These are phyloP conservation scores for Fraxinus excelsior DNA, from an alignment of 257 asterid species.

Conservation along the genomic window DNA sequence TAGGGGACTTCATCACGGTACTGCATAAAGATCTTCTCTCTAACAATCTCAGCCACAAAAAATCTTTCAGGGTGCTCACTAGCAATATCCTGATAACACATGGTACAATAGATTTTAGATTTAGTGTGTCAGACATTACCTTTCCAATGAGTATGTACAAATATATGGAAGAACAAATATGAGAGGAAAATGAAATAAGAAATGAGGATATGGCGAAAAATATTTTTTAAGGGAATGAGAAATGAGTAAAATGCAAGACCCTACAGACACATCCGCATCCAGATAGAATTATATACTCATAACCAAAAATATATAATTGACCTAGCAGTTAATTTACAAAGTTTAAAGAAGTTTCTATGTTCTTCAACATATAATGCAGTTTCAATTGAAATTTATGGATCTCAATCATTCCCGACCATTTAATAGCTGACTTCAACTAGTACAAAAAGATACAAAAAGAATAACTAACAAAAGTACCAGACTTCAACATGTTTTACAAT, in stretches of 20 bases:
- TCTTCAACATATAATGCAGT: not conserved
- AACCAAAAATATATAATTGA: not conserved
- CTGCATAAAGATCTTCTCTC: slow-evolving; percentile 95
- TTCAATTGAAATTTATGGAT: not conserved
- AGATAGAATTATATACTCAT: not conserved
- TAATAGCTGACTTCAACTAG: not conserved
- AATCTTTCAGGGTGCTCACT: slow-evolving; percentile 99
- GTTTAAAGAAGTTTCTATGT: not conserved
- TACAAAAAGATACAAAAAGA: not conserved
- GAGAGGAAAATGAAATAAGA: not conserved
- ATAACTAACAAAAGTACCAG: not conserved
- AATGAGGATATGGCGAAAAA: not conserved
- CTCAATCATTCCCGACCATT: not conserved
- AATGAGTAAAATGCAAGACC: not conserved
- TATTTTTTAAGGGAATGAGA: not conserved
- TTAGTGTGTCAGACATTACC: slow-evolving; percentile 8
- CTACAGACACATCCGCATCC: not conserved
- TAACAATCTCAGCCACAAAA: slow-evolving; percentile 87
- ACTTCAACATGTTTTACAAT: not conserved
- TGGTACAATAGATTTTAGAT: slow-evolving; percentile 18
- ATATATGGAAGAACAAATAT: not conserved
- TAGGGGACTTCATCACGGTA: slow-evolving; percentile 92
- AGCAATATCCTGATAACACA: slow-evolving; percentile 71
- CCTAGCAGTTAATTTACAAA: not conserved
- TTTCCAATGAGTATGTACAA: not conserved